Base-by-base conservation (phyloP, 139 green algal genomes). In the Yamagishiella unicocca region DNA sequence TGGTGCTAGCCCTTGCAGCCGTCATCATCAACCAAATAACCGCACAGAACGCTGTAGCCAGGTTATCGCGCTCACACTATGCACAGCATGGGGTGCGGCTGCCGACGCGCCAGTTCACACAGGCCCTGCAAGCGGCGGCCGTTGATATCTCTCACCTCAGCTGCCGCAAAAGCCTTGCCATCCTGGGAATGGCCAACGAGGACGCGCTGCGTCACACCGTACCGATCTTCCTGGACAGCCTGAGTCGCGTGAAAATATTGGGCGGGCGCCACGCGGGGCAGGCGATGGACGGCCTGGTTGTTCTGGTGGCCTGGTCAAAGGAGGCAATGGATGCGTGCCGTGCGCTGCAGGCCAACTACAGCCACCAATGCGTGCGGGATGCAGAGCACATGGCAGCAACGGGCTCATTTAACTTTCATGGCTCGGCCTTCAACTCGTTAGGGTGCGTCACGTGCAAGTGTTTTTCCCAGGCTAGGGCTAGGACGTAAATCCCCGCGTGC, bases 161-260 rank as follows among this genome's bases (percentile, higher is more conserved):
- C 64, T 86, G 80, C 42, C 62, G 80, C 22, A 77, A 66, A 24
- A 86, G 43, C 62, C 62, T 86, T 10, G 80, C 77, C 7, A 25
- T 86, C 31, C 31, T 86, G 19, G 43, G 21, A 42, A 86, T 86
- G 80, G 64, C 80, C 38, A 86, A 86, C 27, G 80, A 86, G 80
- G 62, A 85, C 29, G 79, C 79, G 2, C 31, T 85, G 29, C 53
- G 33, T 1, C 62, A 85, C 62, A 85, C 79, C 2, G 78, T 86
- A 5, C 80, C 80, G 0, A 33, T 37, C 43, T 86, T 86, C 61
- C 79, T 85, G 1, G 5, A 27, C 0, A 85, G 79, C 62, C 29
- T 76, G 24, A 75, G 76, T 31, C 62, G 64, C 31, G 64, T 67
- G 31, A 2, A 4, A 0, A 1, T 86, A 2, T 24, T 4, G 62